Evolutionary conservation across 2,329 filamentous ascomycete species (phyloP).

Genomic region (Curvularia spicifera): DNA sequence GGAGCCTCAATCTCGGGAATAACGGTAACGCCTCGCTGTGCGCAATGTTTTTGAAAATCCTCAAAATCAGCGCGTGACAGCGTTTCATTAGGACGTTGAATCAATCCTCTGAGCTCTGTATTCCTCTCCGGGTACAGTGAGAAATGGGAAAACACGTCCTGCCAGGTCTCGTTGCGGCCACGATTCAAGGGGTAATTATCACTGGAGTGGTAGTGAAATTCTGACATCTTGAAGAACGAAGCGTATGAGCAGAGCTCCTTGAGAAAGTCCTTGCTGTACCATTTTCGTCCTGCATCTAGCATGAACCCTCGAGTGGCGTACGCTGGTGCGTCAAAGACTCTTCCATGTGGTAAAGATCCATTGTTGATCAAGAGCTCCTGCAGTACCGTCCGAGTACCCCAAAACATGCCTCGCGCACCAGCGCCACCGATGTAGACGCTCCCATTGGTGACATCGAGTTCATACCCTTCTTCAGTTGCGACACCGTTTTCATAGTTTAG

Average conservation of each 20-base stretch:
- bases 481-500: constrained; percentile 58
- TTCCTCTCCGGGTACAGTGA: constrained; percentile 49
- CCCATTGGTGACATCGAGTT: constrained; percentile 48
- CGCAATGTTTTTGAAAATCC: constrained; percentile 45
- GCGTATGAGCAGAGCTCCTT: constrained; percentile 55
- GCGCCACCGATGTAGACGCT: constrained; percentile 51
- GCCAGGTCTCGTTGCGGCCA: constrained; percentile 56
- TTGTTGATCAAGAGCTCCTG: constrained; percentile 52
- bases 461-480: constrained; percentile 59
- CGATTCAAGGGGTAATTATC: constrained; percentile 59
- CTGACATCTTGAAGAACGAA: constrained; percentile 57
- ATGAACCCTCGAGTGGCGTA: constrained; percentile 56
- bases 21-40: constrained; percentile 45
- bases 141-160: constrained; percentile 56
- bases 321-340: constrained; percentile 51
- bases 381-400: constrained; percentile 56
- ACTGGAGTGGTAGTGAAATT: constrained; percentile 59
- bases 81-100: constrained; percentile 47
- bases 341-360: constrained; percentile 39
- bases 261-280: constrained; percentile 52
- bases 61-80: constrained; percentile 45
- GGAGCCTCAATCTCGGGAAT: constrained; percentile 50
- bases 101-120: constrained; percentile 41
- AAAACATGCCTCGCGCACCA: constrained; percentile 56
- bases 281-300: constrained; percentile 55